Evolutionary conservation across 345 rosid genomes (phyloP).

Genomic region (Pistacia atlantica): DNA sequence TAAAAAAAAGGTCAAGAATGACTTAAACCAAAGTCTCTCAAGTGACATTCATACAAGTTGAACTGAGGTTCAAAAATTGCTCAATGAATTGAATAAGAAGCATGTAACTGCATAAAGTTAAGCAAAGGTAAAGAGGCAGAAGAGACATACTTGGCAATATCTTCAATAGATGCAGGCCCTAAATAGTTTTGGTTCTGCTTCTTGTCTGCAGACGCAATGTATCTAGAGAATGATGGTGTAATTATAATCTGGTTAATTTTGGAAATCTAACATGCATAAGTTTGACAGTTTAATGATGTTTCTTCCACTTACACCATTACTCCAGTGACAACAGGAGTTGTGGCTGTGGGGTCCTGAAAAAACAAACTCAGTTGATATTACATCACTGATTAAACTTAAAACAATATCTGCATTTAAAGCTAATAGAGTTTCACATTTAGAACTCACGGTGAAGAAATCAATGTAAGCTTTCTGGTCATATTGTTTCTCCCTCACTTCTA

Average conservation of each 20-base stretch:
- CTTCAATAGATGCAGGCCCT: constrained; percentile 81
- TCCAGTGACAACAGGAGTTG: constrained; percentile 71
- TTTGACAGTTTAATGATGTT: not conserved
- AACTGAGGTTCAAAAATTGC: not conserved
- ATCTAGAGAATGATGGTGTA: constrained; percentile 41
- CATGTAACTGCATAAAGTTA: not conserved
- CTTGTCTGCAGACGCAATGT: constrained; percentile 81
- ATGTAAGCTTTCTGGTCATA: constrained; percentile 79
- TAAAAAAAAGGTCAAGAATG: not conserved
- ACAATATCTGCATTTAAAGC: not conserved
- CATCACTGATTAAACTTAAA: constrained; percentile 3
- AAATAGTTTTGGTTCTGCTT: constrained; percentile 68
- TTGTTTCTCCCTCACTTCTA: constrained; percentile 93
- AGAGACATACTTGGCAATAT: constrained; percentile 67
- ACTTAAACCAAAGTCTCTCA: not conserved
- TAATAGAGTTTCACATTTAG: not conserved
- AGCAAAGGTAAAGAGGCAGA: constrained; percentile 5
- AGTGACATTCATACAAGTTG: no score
- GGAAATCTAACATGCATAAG: not conserved
- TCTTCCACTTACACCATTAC: constrained; percentile 75
- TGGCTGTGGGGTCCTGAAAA: constrained; percentile 61
- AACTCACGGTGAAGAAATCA: constrained; percentile 81
- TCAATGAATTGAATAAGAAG: not conserved
- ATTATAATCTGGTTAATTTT: constrained; percentile 9
- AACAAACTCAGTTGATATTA: constrained; percentile 20